Evolutionary conservation across 495 filamentous ascomycete species (phyloP).

Genomic region (Penicillium odoratum): DNA sequence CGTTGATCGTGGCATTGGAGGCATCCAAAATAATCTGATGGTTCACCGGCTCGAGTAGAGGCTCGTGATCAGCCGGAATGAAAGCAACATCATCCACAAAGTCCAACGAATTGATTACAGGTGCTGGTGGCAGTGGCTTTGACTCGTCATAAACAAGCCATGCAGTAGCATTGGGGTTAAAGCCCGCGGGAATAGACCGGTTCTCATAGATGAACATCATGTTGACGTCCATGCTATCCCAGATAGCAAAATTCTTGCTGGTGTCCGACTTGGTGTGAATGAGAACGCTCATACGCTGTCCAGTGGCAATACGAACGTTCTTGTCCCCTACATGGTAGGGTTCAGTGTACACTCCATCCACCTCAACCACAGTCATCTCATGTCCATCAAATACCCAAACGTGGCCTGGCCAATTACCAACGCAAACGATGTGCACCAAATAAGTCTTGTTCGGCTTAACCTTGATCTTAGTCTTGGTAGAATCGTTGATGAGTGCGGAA

Average conservation of each 20-base stretch:
- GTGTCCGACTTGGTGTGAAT: slow-evolving; percentile 54
- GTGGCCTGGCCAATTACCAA: slow-evolving; percentile 60
- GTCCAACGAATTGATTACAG: slow-evolving; percentile 56
- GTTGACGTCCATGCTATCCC: slow-evolving; percentile 55
- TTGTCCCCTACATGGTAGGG: slow-evolving; percentile 51
- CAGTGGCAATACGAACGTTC: slow-evolving; percentile 62
- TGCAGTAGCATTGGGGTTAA: slow-evolving; percentile 73
- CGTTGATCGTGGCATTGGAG: slow-evolving; percentile 62
- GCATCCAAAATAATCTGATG: slow-evolving; percentile 38
- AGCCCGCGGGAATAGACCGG: slow-evolving; percentile 28
- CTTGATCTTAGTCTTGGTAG: slow-evolving; percentile 43
- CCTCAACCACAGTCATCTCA: slow-evolving; percentile 65
- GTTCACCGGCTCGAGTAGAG: slow-evolving; percentile 31
- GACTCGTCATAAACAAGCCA: slow-evolving; percentile 73
- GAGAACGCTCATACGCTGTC: slow-evolving; percentile 71
- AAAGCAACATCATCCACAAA: slow-evolving; percentile 74
- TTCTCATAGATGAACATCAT: slow-evolving; percentile 52
- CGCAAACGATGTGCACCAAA: slow-evolving; percentile 68
- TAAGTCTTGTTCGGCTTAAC: slow-evolving; percentile 56
- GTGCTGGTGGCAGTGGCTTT: slow-evolving; percentile 57
- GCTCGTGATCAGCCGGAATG: slow-evolving; percentile 65
- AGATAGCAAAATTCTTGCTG: slow-evolving; percentile 54
- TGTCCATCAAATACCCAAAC: slow-evolving; percentile 54
- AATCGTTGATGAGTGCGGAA: slow-evolving; percentile 68
- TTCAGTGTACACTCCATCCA: slow-evolving; percentile 69